A percentile compares a stretch with the other conserved stretches of the same genome.
Evolutionary conservation across 2,329 filamentous ascomycete species (phyloP).

Genomic region (Colletotrichum cuscutae): DNA sequence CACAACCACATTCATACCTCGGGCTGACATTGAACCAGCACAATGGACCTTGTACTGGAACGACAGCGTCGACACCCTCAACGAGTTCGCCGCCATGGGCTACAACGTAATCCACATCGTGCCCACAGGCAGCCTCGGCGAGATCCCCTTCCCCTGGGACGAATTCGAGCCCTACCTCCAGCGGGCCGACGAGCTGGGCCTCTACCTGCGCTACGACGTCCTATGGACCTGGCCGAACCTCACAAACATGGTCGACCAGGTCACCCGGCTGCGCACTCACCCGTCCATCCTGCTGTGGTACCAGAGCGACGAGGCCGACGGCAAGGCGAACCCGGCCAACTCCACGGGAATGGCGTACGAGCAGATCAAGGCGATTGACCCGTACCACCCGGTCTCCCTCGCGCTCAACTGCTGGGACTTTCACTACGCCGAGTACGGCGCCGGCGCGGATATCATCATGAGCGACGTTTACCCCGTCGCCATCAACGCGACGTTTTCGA

Average conservation of each 20-base stretch:
- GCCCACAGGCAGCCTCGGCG: constrained; percentile 25
- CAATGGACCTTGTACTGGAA: constrained; percentile 55
- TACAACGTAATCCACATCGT: constrained; percentile 52
- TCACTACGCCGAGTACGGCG: constrained; percentile 65
- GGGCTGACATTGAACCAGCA: constrained; percentile 42
- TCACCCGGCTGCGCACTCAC: constrained; percentile 24
- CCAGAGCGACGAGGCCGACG: constrained; percentile 33
- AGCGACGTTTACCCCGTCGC: constrained; percentile 70
- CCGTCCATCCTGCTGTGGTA: constrained; percentile 31
- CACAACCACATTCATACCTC: not conserved
- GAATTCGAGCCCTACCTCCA: constrained; percentile 31
- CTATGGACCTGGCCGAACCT: constrained; percentile 28
- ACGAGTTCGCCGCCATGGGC: constrained; percentile 48
- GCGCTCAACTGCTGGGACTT: constrained; percentile 72
- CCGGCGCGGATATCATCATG: constrained; percentile 68
- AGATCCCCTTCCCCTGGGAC: constrained; percentile 29
- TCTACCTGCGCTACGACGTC: constrained; percentile 38
- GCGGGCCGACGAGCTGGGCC: constrained; percentile 50
- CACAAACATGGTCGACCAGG: constrained; percentile 26
- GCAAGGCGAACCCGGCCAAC: constrained; percentile 55
- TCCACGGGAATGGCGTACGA: constrained; percentile 54
- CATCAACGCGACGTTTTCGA: constrained; percentile 63
- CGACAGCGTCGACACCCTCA: constrained; percentile 45
- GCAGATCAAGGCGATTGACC: constrained; percentile 61
- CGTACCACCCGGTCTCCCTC: constrained; percentile 69